These are phyloP conservation scores for Skeletonema grethae DNA, from an alignment of 108 stramenopile species.

Conservation along the genomic window DNA sequence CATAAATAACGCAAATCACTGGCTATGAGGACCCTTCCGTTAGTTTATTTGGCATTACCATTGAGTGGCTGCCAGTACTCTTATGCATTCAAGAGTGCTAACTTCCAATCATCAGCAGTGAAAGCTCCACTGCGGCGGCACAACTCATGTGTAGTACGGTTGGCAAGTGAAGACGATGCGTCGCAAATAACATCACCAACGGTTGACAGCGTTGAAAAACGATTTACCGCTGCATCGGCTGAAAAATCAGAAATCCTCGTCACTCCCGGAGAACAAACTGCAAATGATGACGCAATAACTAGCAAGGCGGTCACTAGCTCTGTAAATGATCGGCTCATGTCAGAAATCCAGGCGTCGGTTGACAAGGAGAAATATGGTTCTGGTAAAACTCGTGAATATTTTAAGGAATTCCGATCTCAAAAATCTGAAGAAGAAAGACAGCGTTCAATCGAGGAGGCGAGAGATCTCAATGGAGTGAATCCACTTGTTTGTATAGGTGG, in stretches of 20 bases:
- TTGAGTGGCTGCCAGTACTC: constrained; percentile 1
- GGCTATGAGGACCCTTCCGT: background rate
- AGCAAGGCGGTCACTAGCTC: constrained; percentile 62
- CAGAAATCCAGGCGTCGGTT: constrained; percentile 63
- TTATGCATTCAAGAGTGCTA: constrained; percentile 5
- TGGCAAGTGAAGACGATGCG: constrained; percentile 1
- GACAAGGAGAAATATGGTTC: constrained; percentile 64
- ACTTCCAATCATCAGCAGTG: background rate
- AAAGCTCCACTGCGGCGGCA: constrained; percentile 1
- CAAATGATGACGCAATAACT: background rate
- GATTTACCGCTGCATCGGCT: constrained; percentile 19
- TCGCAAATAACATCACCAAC: constrained; percentile 1
- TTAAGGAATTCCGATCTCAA: constrained; percentile 54
- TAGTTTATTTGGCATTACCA: background rate
- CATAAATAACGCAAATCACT: background rate
- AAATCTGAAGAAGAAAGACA: constrained; percentile 72
- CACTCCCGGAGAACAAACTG: background rate
- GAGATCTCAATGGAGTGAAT: constrained; percentile 86
- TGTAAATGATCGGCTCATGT: constrained; percentile 79
- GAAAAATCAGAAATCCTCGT: constrained; percentile 22
- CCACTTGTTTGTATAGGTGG: constrained; percentile 70
- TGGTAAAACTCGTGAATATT: constrained; percentile 31
- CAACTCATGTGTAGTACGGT: background rate
- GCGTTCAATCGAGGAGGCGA: constrained; percentile 63
- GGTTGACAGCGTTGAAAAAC: constrained; percentile 11